Evolutionary conservation across 1,284 basidiomycete species (phyloP), one percentile per base, ranked within the genome.

Genomic region (Ceratobasidium theobromae): DNA sequence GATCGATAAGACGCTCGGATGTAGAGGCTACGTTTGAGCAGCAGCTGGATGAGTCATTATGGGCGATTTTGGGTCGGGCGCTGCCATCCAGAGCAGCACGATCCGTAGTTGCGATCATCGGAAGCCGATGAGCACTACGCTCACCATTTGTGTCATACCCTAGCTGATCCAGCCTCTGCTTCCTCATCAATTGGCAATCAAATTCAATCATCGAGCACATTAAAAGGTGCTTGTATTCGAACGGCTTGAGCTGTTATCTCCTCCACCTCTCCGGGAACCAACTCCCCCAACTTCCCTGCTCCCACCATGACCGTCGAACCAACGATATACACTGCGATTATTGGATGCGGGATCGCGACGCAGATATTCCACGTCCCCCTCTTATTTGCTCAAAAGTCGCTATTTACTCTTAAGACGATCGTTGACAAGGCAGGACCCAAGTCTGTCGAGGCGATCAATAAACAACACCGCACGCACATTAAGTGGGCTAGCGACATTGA

Each of bases 371-470:
- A 64, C 27, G 48, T 52, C 14, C 58, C 58, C 6, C 48, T 64
- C 14, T 21, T 64, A 5, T 38, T 64, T 9, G 58, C 58, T 8
- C 58, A 64, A n/a, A 51, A 48, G 23, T 48, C 51, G 4, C 33
- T 64, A 11, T 64, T 64, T 30, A 64, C 58, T 30, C 58, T 64
- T 11, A 64, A 51, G 25, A 64, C 58, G 1, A 64, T 64, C 35
- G 58, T 64, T 25, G 58, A 64, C 48, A 64, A 64, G 48, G 48
- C 48, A 30, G 58, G 58, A 6, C 35, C 58, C 3, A 64, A 64
- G 58, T 35, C 58, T 2, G 48, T 64, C 4, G 58, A 64, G 9
- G 38, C 46, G 14, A 64, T 64, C 40, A 64, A 64, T 38, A 64
- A 41, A 48, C 16, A 33, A 6, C 18, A 64, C 21, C 46, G 48